Conservation (phyloP, 805 yeast species). For the Cyberlindnera bimundalis region DNA sequence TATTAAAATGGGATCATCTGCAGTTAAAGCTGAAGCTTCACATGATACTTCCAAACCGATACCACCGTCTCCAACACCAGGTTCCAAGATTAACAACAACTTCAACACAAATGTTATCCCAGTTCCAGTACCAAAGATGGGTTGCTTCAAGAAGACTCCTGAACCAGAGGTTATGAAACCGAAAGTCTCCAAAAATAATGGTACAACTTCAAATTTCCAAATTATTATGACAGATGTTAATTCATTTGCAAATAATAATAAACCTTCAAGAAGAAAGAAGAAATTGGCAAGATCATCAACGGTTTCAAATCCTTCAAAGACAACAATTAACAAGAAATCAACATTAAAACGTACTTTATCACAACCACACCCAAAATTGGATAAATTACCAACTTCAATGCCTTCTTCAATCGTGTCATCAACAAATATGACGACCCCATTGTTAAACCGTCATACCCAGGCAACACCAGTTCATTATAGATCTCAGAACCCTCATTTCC, state of each 20-base stretch:
- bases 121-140: constrained; percentile 26
- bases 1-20: constrained; percentile 28
- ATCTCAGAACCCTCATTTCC: neutral
- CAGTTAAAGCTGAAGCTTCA: constrained; percentile 20
- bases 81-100: constrained; percentile 9
- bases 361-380: constrained; percentile 22
- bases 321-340: constrained; percentile 18
- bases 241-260: constrained; percentile 20
- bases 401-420: too few relatives aligned
- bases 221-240: constrained; percentile 35
- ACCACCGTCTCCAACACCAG: constrained; percentile 29
- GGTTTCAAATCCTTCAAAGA: constrained; percentile 9
- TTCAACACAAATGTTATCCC: constrained; percentile 2
- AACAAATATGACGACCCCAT: neutral
- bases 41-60: constrained; percentile 9
- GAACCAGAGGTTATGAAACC: constrained; percentile 3
- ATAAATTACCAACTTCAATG: neutral
- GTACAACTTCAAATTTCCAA: constrained; percentile 27
- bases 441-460: neutral
- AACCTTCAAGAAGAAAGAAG: constrained; percentile 18
- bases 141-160: constrained; percentile 25
- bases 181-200: neutral
- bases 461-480: constrained; percentile 2
- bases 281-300: constrained; percentile 24
- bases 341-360: constrained; percentile 25